Base-by-base conservation (phyloP, 108 stramenopile genomes). In the Stephanodiscus minutulus region DNA sequence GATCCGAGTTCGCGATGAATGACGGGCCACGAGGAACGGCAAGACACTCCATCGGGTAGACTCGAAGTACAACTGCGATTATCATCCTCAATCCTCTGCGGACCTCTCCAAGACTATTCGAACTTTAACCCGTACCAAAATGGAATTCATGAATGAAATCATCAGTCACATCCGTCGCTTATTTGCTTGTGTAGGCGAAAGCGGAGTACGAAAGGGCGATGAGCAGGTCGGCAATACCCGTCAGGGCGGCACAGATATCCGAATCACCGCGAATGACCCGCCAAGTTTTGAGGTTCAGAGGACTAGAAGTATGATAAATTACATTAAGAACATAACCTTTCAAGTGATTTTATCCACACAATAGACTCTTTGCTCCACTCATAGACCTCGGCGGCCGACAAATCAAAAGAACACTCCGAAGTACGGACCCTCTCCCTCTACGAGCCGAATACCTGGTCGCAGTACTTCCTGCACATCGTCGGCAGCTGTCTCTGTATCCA, bases 241-340 rank as follows among this genome's bases (percentile, higher is more conserved):
- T 92, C n/a, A 79, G 95, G 58, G 83, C 96, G 98, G 98, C 2
- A 90, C 89, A 50, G 88, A 96, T 17, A 97, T 99, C 47, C 88
- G 95, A 41, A 97, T 97, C 9, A 88, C 97, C 57, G 76, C 86
- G 3, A 95, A 93, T 66, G 88, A 80, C 83, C 87, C 11, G 95
- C 91, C 25, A 96, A 91, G 66, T 95, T 95, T 60, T 95, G 82
- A 79, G 29, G 59, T 22, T 15, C 52, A n/a, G 9, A 25, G 52
- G 52, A 12, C 9, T 53, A n/a, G n/a, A n/a, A n/a, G 52, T 44
- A 44, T 25, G 18, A 53, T 8, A 13, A 53, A n/a, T n/a, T n/a
- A n/a, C n/a, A n/a, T n/a, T 53, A 9, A 25, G 4, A 21, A 13
- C 12, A 3, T 3, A 25, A 27, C 31, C 31, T 33, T 33, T 33